Evolutionary conservation across 768 basidiomycete genomes (phyloP).

Genomic region (Auricularia cornea): DNA sequence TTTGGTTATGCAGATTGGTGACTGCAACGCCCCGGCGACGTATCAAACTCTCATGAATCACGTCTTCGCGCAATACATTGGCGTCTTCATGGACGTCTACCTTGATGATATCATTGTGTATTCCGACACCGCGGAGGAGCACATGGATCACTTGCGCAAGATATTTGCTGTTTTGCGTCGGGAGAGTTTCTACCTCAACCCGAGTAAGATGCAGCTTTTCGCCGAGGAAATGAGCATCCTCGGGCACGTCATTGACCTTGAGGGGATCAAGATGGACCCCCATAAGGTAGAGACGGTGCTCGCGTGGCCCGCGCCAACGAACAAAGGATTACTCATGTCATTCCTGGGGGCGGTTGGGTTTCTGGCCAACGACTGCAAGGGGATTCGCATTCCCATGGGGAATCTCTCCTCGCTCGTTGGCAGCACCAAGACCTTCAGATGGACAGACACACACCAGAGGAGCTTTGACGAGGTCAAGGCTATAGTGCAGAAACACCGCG

Average conservation of each 20-base stretch:
- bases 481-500: slow-evolving; percentile 14
- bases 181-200: slow-evolving; percentile 8
- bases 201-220: slow-evolving; percentile 9
- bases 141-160: slow-evolving; percentile 13
- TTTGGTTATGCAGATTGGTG: slow-evolving; percentile 15
- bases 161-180: slow-evolving; percentile 9
- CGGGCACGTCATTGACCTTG: slow-evolving; percentile 28
- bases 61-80: slow-evolving; percentile 12
- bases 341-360: slow-evolving; percentile 27
- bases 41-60: slow-evolving; percentile 12
- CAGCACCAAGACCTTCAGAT: slow-evolving; percentile 17
- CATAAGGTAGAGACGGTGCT: slow-evolving; percentile 21
- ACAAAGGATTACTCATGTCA: slow-evolving; percentile 22
- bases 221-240: slow-evolving; percentile 19
- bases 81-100: slow-evolving; percentile 15
- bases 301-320: slow-evolving; percentile 22
- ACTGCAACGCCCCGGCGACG: slow-evolving; percentile 14
- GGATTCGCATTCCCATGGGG: slow-evolving; percentile 31
- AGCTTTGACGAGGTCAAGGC: slow-evolving; percentile 31
- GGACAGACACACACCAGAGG: slow-evolving; percentile 23
- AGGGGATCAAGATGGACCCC: too few species aligned
- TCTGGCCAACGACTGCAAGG: slow-evolving; percentile 22
- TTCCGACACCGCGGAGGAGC: slow-evolving; percentile 28
- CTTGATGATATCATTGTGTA: slow-evolving; percentile 14
- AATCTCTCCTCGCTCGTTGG: slow-evolving; percentile 18